Conservation (phyloP, 352 stramenopile species). For the Phytophthora ohioensis region DNA sequence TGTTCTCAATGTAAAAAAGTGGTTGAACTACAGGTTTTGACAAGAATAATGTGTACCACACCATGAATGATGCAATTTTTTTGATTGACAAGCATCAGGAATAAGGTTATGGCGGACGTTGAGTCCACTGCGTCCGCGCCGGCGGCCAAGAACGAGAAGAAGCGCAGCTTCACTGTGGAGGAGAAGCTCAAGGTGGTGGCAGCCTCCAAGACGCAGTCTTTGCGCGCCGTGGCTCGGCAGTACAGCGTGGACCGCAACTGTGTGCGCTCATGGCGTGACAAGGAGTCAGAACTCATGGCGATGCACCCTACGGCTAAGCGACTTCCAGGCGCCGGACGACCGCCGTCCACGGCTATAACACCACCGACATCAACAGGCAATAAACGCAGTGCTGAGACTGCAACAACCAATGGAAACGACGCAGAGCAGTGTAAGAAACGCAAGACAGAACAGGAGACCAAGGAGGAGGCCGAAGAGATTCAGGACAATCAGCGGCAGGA, state of each 20-base stretch:
- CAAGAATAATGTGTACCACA: too few relatives aligned
- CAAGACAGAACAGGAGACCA: neutral
- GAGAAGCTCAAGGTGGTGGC: slow-evolving; percentile 77
- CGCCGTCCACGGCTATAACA: slow-evolving; percentile 22
- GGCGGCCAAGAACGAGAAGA: slow-evolving; percentile 53
- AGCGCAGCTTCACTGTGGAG: slow-evolving; percentile 80
- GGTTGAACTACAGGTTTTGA: too few relatives aligned
- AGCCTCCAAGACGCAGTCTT: slow-evolving; percentile 58
- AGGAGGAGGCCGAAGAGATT: neutral
- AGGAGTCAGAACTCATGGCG: slow-evolving; percentile 64
- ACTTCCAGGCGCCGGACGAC: slow-evolving; percentile 60
- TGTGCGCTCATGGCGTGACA: slow-evolving; percentile 73
- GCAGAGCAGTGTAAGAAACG: slow-evolving; percentile 3
- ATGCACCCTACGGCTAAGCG: slow-evolving; percentile 65
- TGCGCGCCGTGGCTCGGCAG: slow-evolving; percentile 62
- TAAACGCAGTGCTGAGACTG: neutral
- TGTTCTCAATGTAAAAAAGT: neutral
- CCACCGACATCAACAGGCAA: neutral
- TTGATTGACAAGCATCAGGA: neutral
- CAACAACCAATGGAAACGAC: slow-evolving; percentile 12
- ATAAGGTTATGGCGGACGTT: slow-evolving; percentile 16
- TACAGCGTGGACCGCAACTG: slow-evolving; percentile 82
- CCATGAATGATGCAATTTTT: neutral
- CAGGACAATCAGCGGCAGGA: neutral
- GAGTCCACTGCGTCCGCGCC: neutral